Evolutionary conservation across 2,329 filamentous ascomycete species (phyloP).

Genomic region (Aspergillus sp.): DNA sequence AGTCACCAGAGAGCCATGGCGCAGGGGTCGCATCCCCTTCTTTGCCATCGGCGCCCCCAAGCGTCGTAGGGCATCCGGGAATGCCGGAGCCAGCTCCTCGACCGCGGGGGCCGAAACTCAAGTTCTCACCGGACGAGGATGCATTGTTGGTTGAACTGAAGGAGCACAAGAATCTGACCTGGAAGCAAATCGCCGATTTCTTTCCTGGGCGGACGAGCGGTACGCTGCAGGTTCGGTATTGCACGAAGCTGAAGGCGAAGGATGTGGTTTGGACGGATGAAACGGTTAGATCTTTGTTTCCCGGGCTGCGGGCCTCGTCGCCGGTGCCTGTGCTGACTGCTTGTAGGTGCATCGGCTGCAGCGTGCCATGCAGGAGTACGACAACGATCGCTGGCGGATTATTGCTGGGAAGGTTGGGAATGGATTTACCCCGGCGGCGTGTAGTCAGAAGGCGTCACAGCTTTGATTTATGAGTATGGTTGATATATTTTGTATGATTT

Average conservation of each 20-base stretch:
- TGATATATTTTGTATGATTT: background rate
- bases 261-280: conserved; percentile 90
- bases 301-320: conserved; percentile 1
- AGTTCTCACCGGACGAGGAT: conserved; percentile 90
- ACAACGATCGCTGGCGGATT: conserved; percentile 76
- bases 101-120: conserved; percentile 79
- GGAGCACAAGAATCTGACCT: conserved; percentile 87
- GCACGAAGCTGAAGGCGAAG: conserved; percentile 89
- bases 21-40: conserved; percentile 36
- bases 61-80: conserved; percentile 72
- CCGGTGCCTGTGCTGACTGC: background rate
- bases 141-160: conserved; percentile 80
- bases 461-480: conserved; percentile 7
- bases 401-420: conserved; percentile 83
- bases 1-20: conserved; percentile 56
- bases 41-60: conserved; percentile 57
- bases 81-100: conserved; percentile 77
- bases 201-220: conserved; percentile 86
- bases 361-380: conserved; percentile 33
- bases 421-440: conserved; percentile 78
- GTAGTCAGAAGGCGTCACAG: conserved; percentile 63
- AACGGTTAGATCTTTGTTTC: conserved; percentile 50
- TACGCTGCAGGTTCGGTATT: conserved; percentile 87
- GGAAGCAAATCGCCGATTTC: conserved; percentile 96
- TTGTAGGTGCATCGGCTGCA: conserved; percentile 30